Evolutionary conservation across 805 yeast species (phyloP).

Genomic region (Myxozyma udenii): DNA sequence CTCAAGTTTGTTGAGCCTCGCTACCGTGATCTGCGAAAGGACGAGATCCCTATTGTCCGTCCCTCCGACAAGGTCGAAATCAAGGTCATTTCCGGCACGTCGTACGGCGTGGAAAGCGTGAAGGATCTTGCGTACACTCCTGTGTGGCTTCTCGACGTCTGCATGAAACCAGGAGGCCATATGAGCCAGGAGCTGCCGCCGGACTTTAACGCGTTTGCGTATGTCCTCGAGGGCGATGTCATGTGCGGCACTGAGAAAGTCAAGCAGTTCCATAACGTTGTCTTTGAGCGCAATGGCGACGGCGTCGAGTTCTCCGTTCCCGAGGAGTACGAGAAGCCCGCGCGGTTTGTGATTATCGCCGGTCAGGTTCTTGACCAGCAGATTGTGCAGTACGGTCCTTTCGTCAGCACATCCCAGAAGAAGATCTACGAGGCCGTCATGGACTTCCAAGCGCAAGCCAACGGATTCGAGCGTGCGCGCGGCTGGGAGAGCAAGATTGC

Average conservation of each 20-base stretch:
- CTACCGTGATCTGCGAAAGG: conserved; percentile 68
- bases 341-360: conserved; percentile 31
- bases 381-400: conserved; percentile 86
- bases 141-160: conserved; percentile 66
- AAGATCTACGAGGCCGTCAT: conserved; percentile 65
- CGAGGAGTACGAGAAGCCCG: conserved; percentile 21
- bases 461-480: conserved; percentile 40
- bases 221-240: conserved; percentile 33
- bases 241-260: conserved; percentile 26
- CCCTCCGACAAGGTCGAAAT: conserved; percentile 58
- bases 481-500: conserved; percentile 38
- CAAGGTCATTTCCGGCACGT: conserved; percentile 72
- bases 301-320: conserved; percentile 31
- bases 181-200: conserved; percentile 54
- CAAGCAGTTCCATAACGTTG: conserved; percentile 27
- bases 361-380: conserved; percentile 41
- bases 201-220: conserved; percentile 37
- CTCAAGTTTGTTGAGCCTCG: conserved; percentile 65
- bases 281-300: conserved; percentile 33
- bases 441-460: conserved; percentile 55
- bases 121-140: conserved; percentile 81
- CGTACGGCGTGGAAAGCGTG: conserved; percentile 69
- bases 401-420: conserved; percentile 69
- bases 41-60: conserved; percentile 66
- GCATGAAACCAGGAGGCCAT: conserved; percentile 61